A percentile compares a stretch with the other conserved stretches of the same genome.
These are phyloP conservation scores for Cymbomonas tetramitiformis DNA, from an alignment of 139 green algal genomes.

Conservation along the genomic window DNA sequence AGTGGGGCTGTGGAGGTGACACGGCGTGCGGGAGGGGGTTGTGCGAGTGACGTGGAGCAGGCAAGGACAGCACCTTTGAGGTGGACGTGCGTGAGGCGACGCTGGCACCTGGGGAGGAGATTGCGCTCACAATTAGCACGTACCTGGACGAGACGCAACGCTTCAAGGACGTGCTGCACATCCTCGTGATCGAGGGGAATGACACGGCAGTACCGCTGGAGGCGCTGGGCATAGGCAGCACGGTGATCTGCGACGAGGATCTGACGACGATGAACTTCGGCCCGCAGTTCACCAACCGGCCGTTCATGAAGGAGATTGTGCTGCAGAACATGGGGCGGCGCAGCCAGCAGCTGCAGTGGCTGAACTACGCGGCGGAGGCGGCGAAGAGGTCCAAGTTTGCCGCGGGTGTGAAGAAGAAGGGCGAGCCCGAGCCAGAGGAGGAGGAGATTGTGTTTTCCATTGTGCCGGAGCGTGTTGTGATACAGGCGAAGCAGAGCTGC, in stretches of 20 bases:
- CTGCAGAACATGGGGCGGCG: constrained; percentile 47
- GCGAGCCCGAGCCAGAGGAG: constrained; percentile 9
- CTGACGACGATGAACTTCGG: constrained; percentile 41
- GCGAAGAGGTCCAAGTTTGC: background rate
- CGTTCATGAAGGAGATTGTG: constrained; percentile 37
- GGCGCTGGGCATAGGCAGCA: constrained; percentile 43
- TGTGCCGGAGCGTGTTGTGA: constrained; percentile 28
- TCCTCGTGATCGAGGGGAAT: constrained; percentile 52
- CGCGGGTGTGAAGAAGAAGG: background rate
- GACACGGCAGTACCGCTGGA: constrained; percentile 44
- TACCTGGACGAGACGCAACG: constrained; percentile 36
- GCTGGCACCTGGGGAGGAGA: constrained; percentile 30
- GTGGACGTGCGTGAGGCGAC: constrained; percentile 35
- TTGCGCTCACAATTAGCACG: constrained; percentile 28
- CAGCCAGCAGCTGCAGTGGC: constrained; percentile 36
- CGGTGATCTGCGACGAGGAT: constrained; percentile 39
- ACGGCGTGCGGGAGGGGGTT: too few relatives aligned
- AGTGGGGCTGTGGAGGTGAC: too few relatives aligned
- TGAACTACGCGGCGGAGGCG: constrained; percentile 21
- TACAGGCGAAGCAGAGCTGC: constrained; percentile 34
- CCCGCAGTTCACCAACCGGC: constrained; percentile 43
- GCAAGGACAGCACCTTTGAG: constrained; percentile 38
- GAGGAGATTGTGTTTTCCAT: constrained; percentile 43
- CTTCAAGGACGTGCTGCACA: constrained; percentile 54
- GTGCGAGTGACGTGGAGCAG: too few relatives aligned